Evolutionary conservation across 2,329 filamentous ascomycete genomes (phyloP).

Genomic region (Pestalotiopsis sp.): DNA sequence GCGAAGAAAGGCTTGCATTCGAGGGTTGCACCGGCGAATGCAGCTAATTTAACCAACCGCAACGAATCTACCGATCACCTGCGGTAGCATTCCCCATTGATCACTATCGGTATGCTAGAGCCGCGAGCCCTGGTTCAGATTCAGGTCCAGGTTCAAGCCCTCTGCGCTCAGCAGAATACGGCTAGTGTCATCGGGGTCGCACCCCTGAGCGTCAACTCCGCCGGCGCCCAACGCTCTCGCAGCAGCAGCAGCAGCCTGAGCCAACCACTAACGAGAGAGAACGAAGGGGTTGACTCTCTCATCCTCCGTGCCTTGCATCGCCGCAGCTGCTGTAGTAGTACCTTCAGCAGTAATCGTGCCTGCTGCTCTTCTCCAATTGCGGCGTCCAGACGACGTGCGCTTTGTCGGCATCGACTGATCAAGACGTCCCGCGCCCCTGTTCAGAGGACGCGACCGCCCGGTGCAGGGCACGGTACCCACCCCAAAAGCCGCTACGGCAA

Average conservation of each 20-base stretch:
- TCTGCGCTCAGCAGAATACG: neutral
- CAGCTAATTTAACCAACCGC: constrained; percentile 11
- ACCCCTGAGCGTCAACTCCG: constrained; percentile 11
- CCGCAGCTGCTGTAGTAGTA: neutral
- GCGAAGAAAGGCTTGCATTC: neutral
- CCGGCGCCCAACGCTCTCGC: neutral
- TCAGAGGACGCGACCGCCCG: neutral
- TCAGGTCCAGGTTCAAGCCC: neutral
- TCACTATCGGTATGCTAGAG: constrained; percentile 8
- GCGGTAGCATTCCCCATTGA: neutral
- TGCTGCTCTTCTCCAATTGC: neutral
- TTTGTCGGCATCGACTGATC: neutral
- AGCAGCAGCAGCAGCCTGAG: constrained; percentile 10
- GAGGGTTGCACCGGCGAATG: constrained; percentile 1
- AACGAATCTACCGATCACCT: neutral
- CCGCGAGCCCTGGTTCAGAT: neutral
- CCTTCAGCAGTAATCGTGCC: neutral
- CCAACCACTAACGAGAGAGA: neutral
- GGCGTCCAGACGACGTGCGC: neutral
- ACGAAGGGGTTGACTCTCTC: neutral
- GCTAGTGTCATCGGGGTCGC: constrained; percentile 7
- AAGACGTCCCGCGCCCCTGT: neutral
- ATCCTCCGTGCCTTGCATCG: constrained; percentile 5
- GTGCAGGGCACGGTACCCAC: constrained; percentile 3
- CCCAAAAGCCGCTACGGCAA: constrained; percentile 8